phyloP scores from a whole-genome alignment of 2,329 filamentous ascomycete genomes.

The Colletotrichum tropicale region DNA sequence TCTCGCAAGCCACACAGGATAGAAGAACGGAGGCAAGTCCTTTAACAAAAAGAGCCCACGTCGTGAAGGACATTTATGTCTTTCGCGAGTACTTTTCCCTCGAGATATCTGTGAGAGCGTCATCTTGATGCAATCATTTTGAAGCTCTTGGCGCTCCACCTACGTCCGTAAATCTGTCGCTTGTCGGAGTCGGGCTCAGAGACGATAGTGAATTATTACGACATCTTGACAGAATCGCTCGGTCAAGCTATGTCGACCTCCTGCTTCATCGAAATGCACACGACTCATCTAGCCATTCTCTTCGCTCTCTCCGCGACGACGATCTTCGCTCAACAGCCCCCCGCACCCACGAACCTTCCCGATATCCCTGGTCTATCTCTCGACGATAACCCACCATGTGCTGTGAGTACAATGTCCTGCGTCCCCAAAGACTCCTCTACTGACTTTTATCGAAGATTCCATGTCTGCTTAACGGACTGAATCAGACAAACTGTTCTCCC shows the following conservation, averaged over 20 bases:
- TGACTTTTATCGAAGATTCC: background rate
- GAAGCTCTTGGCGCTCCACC: background rate
- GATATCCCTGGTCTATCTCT: background rate
- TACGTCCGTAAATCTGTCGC: background rate
- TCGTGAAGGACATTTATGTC: background rate
- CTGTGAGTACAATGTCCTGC: background rate
- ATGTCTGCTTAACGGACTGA: background rate
- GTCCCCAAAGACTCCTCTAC: accelerated
- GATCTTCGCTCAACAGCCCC: background rate
- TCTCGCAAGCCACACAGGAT: background rate
- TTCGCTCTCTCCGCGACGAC: background rate
- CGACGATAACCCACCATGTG: background rate
- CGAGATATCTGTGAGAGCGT: background rate
- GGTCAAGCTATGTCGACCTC: background rate
- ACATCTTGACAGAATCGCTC: background rate
- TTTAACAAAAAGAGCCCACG: background rate
- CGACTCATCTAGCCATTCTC: too few species aligned
- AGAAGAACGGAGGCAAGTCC: background rate
- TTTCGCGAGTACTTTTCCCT: background rate
- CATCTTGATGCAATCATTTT: background rate
- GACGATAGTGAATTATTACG: background rate
- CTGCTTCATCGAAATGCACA: background rate
- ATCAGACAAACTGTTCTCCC: background rate
- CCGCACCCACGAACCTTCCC: background rate
- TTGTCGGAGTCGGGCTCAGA: background rate